Evolutionary conservation across 1,139 yeast species (phyloP).

Genomic region (Pichia norvegensis): DNA sequence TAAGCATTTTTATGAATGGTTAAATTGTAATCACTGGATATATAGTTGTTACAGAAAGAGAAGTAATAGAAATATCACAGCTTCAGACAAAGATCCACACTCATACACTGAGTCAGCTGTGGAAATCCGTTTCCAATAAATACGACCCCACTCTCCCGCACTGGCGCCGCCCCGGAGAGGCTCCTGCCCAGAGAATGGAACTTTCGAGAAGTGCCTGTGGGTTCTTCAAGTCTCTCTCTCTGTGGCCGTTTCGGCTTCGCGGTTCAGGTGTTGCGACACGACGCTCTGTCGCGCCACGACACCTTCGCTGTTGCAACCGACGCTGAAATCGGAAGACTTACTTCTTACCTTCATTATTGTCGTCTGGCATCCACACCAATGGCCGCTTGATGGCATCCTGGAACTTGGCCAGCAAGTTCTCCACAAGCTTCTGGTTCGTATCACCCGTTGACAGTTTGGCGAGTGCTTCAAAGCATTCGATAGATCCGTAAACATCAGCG

Average conservation of each 20-base stretch:
- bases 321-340: too few relatives aligned
- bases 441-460: slow-evolving; percentile 44
- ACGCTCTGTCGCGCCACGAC: background rate
- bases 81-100: background rate
- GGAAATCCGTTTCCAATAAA: background rate
- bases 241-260: too few relatives aligned
- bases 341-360: background rate
- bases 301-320: background rate
- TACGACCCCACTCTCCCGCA: background rate
- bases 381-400: slow-evolving; percentile 17
- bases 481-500: slow-evolving; percentile 3
- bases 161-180: background rate
- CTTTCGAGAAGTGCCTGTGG: background rate
- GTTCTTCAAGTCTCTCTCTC: too few relatives aligned
- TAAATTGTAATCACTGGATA: background rate
- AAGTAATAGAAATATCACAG: too few relatives aligned
- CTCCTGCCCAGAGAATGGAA: background rate
- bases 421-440: slow-evolving; percentile 45
- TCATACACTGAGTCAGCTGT: background rate
- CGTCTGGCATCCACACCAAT: background rate
- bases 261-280: too few relatives aligned
- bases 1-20: slow-evolving; percentile 38
- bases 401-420: slow-evolving; percentile 31
- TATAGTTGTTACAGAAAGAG: background rate
- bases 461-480: slow-evolving; percentile 50